Base-by-base conservation (phyloP, 169 alveolate genomes). In the Plasmodium blacklocki region DNA sequence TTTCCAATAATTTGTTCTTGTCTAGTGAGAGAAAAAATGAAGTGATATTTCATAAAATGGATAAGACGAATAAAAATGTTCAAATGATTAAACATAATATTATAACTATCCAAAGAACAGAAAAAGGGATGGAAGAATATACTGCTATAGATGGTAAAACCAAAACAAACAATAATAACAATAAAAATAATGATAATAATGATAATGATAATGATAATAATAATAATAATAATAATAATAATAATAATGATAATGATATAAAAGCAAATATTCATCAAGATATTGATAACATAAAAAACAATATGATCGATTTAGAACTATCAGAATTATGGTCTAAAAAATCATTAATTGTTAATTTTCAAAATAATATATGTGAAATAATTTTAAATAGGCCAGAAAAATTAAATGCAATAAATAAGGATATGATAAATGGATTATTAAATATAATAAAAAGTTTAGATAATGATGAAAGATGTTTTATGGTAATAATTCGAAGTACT, bases 351-450 rank as follows among this genome's bases (percentile, higher is more conserved):
- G 70, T 78, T 64, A 67, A 78, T 49, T 78, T 29, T 59, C 52
- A 78, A 78, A 66, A 78, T 67, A 66, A 70, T 39, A 45, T 78
- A 78, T 50, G 64, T 60, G 89, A 78, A 78, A 78, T 78, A 43
- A 50, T 78, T 11, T 59, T 78, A 78, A 78, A 78, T 70, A 78
- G 89, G n/a, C 75, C 75, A 29, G 78, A 78, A 49, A 78, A 78
- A 45, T 70, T 78, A 18, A 78, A 78, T 58, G 89, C 89, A n/a
- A 64, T 78, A 50, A 78, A 78, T 70, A 78, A 78, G 67, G 89
- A 78, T 45, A 78, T 78, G 89, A 64, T 78, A 59, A 78, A 49
- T 45, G 89, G 80, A 9, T 78, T 78, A 43, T 21, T 78, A 45
- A 78, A 78, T 66, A 78, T 78, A 45, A 59, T 78, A 58, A 78